These are phyloP conservation scores for Serpula lacrymans DNA, from an alignment of 768 basidiomycete genomes.

Conservation along the genomic window DNA sequence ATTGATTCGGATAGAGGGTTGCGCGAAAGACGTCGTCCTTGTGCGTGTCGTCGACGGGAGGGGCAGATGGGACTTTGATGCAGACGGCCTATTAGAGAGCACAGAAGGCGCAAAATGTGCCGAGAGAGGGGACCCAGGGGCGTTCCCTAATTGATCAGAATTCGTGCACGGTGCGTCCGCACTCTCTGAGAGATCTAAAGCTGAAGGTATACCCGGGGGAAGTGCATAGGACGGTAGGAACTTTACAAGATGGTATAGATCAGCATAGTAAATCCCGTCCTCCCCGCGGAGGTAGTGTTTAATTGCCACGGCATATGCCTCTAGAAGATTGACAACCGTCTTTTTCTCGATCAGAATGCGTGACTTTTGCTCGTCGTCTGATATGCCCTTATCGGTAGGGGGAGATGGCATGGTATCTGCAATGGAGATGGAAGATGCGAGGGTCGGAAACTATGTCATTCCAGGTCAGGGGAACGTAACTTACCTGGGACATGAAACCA, in stretches of 20 bases:
- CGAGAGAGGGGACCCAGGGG: slow-evolving; percentile 8
- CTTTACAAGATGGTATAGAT: slow-evolving; percentile 68
- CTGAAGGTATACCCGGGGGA: slow-evolving; percentile 46
- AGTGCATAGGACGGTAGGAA: slow-evolving; percentile 66
- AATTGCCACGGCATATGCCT: slow-evolving; percentile 61
- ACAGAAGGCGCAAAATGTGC: slow-evolving; percentile 3
- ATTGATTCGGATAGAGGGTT: slow-evolving; percentile 9
- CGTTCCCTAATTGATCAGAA: background rate
- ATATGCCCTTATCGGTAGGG: slow-evolving; percentile 8
- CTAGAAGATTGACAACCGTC: slow-evolving; percentile 62
- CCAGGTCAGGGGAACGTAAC: slow-evolving; percentile 23
- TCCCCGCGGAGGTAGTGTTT: slow-evolving; percentile 70
- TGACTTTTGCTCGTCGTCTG: slow-evolving; percentile 36
- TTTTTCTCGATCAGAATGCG: slow-evolving; percentile 64
- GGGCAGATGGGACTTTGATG: slow-evolving; percentile 21
- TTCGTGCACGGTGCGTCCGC: background rate
- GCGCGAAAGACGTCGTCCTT: slow-evolving; percentile 9
- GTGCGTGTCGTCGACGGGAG: slow-evolving; percentile 21
- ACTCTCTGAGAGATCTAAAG: slow-evolving; percentile 21
- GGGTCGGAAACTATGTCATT: slow-evolving; percentile 23
- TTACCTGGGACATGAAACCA: slow-evolving; percentile 69
- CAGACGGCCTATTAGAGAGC: slow-evolving; percentile 6
- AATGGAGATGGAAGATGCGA: slow-evolving; percentile 5
- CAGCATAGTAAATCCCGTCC: slow-evolving; percentile 34
- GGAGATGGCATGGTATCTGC: slow-evolving; percentile 21